phyloP scores from a whole-genome alignment of 176 grass and related monocot species.

The Oryza nivara region DNA sequence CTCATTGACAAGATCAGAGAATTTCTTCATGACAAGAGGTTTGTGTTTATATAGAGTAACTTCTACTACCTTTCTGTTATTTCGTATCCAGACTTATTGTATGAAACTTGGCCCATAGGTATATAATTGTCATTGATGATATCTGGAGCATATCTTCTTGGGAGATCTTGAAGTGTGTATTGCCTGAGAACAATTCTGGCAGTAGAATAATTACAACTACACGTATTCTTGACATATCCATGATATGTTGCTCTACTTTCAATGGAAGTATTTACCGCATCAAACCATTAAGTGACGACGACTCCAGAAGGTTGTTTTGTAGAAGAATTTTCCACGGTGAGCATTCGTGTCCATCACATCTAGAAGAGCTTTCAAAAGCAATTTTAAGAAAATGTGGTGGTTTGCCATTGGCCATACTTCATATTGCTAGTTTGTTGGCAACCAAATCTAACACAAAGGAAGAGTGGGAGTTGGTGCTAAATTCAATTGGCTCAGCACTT shows the following conservation, averaged over 20 bases:
- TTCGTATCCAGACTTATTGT: neutral
- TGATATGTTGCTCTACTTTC: neutral
- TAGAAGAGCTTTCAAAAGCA: neutral
- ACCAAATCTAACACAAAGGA: neutral
- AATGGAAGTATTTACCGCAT: neutral
- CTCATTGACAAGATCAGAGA: neutral
- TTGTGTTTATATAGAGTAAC: neutral
- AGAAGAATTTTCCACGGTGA: neutral
- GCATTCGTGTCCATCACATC: neutral
- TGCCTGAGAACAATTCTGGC: neutral
- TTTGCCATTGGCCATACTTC: slow-evolving; percentile 39
- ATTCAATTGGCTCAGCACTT: slow-evolving; percentile 15
- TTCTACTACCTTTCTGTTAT: neutral
- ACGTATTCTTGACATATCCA: neutral
- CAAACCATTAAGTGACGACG: neutral
- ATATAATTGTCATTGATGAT: slow-evolving; percentile 28
- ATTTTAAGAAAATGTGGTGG: slow-evolving; percentile 36
- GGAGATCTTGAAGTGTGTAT: slow-evolving; percentile 7
- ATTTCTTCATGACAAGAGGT: slow-evolving; percentile 23
- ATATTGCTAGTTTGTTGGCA: slow-evolving; percentile 17
- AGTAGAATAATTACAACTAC: slow-evolving; percentile 30
- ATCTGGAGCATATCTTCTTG: slow-evolving; percentile 20
- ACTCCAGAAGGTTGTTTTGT: slow-evolving; percentile 18
- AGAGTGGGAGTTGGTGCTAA: slow-evolving; percentile 12
- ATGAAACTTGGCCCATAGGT: neutral